Evolutionary conservation across 1,139 yeast species (phyloP).

Genomic region (Taphrina pruni): DNA sequence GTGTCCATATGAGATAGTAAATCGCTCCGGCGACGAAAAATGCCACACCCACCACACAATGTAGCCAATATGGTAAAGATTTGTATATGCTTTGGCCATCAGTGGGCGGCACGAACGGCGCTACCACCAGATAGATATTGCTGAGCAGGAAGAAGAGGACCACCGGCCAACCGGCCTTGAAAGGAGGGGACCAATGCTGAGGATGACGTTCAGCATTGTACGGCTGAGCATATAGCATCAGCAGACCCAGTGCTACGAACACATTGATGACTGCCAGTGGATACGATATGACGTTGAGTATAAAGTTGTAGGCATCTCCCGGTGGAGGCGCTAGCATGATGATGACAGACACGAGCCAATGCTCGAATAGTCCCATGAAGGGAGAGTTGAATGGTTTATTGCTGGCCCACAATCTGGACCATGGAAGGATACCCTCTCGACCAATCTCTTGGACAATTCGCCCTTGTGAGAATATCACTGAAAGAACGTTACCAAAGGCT

Average conservation of each 20-base stretch:
- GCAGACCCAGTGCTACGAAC: constrained; percentile 72
- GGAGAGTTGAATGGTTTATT: constrained; percentile 64
- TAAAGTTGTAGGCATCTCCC: constrained; percentile 79
- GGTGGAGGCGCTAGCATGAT: constrained; percentile 71
- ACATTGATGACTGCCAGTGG: constrained; percentile 75
- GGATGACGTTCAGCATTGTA: constrained; percentile 54
- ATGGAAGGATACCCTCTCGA: constrained; percentile 73
- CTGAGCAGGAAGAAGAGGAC: constrained; percentile 69
- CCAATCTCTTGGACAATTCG: constrained; percentile 78
- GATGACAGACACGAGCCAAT: constrained; percentile 60
- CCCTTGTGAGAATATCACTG: constrained; percentile 79
- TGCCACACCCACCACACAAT: constrained; percentile 67
- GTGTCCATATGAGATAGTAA: constrained; percentile 75
- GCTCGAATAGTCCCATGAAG: constrained; percentile 62
- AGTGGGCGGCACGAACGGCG: constrained; percentile 69
- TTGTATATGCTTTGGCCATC: constrained; percentile 70
- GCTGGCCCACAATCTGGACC: constrained; percentile 62
- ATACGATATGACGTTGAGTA: constrained; percentile 74
- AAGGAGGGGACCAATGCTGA: constrained; percentile 80
- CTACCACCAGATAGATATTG: constrained; percentile 71
- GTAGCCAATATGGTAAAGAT: constrained; percentile 70
- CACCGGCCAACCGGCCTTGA: constrained; percentile 70
- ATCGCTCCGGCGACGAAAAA: constrained; percentile 71
- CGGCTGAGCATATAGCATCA: constrained; percentile 60
- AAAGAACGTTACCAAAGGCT: constrained; percentile 77